phyloP scores from a whole-genome alignment of 805 yeast species.

The Candida coleopterorum region DNA sequence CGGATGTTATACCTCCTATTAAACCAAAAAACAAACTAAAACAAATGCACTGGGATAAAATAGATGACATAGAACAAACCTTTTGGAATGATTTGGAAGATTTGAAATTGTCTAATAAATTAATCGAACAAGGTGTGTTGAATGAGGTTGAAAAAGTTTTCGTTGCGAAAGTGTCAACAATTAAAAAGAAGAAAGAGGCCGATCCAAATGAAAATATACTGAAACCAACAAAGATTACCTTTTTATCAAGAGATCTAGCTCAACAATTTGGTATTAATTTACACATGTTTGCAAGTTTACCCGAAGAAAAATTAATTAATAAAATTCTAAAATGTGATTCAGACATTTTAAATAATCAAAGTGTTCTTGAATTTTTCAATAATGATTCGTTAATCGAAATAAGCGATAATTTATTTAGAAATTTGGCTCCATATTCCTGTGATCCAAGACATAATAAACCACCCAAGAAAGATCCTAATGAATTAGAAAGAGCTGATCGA shows the following conservation, averaged over 20 bases:
- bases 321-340: slow-evolving; percentile 73
- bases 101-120: slow-evolving; percentile 52
- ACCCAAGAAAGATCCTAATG: slow-evolving; percentile 64
- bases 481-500: slow-evolving; percentile 83
- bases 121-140: slow-evolving; percentile 73
- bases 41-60: slow-evolving; percentile 95
- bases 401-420: slow-evolving; percentile 63
- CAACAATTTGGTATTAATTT: slow-evolving; percentile 94
- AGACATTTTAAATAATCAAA: slow-evolving; percentile 62
- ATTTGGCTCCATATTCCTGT: slow-evolving; percentile 74
- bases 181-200: slow-evolving; percentile 31
- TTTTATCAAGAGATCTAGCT: slow-evolving; percentile 77
- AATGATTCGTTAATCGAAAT: slow-evolving; percentile 73
- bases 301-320: slow-evolving; percentile 63
- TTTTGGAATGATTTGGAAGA: slow-evolving; percentile 76
- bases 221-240: slow-evolving; percentile 42
- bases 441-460: slow-evolving; percentile 37
- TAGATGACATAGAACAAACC: slow-evolving; percentile 78
- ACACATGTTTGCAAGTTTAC: slow-evolving; percentile 61
- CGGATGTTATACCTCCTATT: slow-evolving; percentile 8
- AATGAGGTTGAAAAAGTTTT: slow-evolving; percentile 81
- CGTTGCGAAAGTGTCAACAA: slow-evolving; percentile 65
- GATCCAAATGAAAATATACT: slow-evolving; percentile 4
- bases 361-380: slow-evolving; percentile 79
- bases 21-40: slow-evolving; percentile 75